Evolutionary conservation across 75 land plant species (phyloP), one percentile per base, ranked within the genome.

Genomic region (Larix kaempferi): DNA sequence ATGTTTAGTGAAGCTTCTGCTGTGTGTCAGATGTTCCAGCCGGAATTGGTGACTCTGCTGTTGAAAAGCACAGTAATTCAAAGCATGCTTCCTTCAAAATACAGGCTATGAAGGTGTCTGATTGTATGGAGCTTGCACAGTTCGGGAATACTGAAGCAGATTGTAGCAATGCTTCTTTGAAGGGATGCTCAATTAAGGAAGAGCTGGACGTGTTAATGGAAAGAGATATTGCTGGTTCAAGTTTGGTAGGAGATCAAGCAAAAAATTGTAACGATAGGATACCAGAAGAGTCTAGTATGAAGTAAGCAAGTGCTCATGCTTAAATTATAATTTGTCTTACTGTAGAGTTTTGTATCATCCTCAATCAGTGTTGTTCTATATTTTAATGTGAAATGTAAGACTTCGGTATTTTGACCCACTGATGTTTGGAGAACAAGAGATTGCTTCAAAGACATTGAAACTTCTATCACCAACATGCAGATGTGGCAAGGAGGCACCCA

Each of bases 401-500:
- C 35, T 65, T 65, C 16, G 35, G 69, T 35, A 21, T 21, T 39
- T 69, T 69, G 12, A 10, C 41, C 49, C 44, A 41, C 12, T 41
- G 21, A n/a, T 69, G 10, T 14, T n/a, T 41, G 49, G 10, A 39
- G 49, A 39, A n/a, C 52, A n/a, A 69, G 54, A 41, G 2, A 21
- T 69, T 49, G 54, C 54, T 49, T 49, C 12, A 49, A 10, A 44
- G 54, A 49, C 52, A n/a, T 4, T 37, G 35, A 41, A 21, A 41
- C 16, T 39, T 69, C 5, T 25, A 49, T 77, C 26, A 77, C 17
- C 41, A 33, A 35, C 11, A 16, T 77, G 80, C 82, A 80, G 81
- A 57, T 62, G 10, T 76, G 35, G 15, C 8, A 25, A 59, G 27
- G 41, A 60, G 49, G 39, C 81, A 54, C 69, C 79, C 6, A 15